Conservation (phyloP, 306 rosid genomes). For the Lupinus albus region DNA sequence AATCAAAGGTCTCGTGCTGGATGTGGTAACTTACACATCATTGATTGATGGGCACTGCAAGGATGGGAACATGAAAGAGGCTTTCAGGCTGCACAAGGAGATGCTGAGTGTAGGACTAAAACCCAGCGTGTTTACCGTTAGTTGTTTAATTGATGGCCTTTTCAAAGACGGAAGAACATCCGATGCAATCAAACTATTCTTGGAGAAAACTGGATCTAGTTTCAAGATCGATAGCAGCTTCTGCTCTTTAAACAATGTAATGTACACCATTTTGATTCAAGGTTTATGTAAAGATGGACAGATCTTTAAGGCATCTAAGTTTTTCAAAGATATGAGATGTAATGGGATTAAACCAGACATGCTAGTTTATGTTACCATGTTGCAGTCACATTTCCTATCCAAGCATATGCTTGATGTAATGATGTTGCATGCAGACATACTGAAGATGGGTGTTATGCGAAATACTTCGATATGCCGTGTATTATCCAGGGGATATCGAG, state of each 20-base stretch:
- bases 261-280: constrained; percentile 62
- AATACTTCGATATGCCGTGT: constrained; percentile 38
- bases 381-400: constrained; percentile 55
- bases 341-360: constrained; percentile 57
- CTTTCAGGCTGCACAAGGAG: constrained; percentile 54
- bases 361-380: constrained; percentile 54
- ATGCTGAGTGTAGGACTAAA: constrained; percentile 59
- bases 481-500: constrained; percentile 56
- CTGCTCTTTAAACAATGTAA: constrained; percentile 55
- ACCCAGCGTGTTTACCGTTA: constrained; percentile 60
- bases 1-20: constrained; percentile 62
- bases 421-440: constrained; percentile 78
- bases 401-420: constrained; percentile 56
- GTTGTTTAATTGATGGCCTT: constrained; percentile 70
- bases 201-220: constrained; percentile 46
- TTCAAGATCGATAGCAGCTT: constrained; percentile 20
- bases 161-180: constrained; percentile 61
- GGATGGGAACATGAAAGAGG: constrained; percentile 58
- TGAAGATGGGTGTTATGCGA: constrained; percentile 60
- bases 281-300: constrained; percentile 64
- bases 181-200: constrained; percentile 59
- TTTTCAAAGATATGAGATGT: constrained; percentile 68
- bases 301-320: constrained; percentile 62
- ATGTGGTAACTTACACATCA: constrained; percentile 66
- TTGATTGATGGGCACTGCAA: constrained; percentile 73